Evolutionary conservation across 1,139 yeast genomes (phyloP).

Genomic region (Taiozyma sp.): DNA sequence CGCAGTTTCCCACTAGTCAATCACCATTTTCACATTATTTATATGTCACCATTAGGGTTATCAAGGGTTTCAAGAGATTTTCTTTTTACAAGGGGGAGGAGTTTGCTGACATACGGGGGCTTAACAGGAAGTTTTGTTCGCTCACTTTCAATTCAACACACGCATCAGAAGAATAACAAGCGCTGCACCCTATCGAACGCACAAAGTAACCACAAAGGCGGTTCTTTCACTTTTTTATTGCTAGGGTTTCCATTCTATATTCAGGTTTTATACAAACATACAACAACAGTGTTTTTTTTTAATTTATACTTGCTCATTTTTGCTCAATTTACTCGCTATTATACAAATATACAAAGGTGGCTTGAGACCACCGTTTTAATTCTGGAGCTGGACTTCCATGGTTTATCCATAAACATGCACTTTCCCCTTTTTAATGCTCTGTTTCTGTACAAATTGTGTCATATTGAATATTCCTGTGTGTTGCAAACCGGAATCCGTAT

Average conservation of each 20-base stretch:
- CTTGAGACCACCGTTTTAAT: background rate
- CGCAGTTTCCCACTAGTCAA: conserved; percentile 3
- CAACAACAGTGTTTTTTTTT: background rate
- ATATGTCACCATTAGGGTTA: background rate
- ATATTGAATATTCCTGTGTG: background rate
- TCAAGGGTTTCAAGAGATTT: background rate
- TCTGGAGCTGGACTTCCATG: background rate
- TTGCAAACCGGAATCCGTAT: background rate
- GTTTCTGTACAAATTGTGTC: background rate
- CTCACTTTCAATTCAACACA: background rate
- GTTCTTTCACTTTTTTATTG: background rate
- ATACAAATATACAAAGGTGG: background rate
- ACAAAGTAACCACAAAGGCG: too few species aligned
- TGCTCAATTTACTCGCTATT: background rate
- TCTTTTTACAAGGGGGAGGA: background rate
- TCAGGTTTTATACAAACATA: background rate
- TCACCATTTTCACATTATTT: background rate
- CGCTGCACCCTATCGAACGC: too few species aligned
- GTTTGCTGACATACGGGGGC: background rate
- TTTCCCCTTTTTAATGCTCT: background rate
- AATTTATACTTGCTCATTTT: background rate
- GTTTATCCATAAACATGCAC: background rate
- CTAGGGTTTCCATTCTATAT: background rate
- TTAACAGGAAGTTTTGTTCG: background rate
- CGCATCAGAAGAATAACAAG: background rate